These are phyloP conservation scores for Rutidosis leptorrhynchoides DNA, from an alignment of 129 eudicot genomes.

Conservation along the genomic window DNA sequence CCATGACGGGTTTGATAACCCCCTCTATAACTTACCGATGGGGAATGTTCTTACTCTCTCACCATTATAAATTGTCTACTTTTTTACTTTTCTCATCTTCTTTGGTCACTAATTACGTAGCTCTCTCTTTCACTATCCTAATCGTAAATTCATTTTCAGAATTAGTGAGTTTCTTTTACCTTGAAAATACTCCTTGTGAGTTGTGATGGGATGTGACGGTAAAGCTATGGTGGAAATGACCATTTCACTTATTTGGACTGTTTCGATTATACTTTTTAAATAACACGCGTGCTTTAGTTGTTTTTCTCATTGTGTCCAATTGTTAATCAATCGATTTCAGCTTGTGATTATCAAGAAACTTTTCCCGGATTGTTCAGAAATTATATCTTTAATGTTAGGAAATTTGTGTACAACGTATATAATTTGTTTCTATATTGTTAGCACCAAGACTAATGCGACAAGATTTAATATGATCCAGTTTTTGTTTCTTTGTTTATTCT, in stretches of 20 bases:
- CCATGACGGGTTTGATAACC: no score
- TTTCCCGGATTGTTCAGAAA: not conserved
- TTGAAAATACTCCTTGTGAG: not conserved
- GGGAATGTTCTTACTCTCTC: no score
- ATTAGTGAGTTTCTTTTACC: not conserved
- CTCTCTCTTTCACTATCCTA: not conserved
- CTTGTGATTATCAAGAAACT: not conserved
- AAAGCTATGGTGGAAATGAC: not conserved
- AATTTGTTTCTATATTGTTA: not conserved
- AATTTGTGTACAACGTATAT: no score
- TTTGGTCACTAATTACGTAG: not conserved
- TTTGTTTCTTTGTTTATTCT: not conserved
- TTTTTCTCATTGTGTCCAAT: not conserved
- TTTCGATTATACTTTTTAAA: not conserved
- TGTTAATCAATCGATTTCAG: not conserved
- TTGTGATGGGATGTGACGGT: constrained; percentile 1
- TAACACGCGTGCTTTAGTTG: not conserved
- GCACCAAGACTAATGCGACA: not conserved
- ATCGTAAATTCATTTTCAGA: not conserved
- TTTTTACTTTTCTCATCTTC: not conserved
- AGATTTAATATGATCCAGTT: not conserved
- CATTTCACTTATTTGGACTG: constrained; percentile 6
- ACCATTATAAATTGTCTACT: no score
- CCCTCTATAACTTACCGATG: no score
- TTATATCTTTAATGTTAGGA: not conserved